A percentile compares a stretch with the other conserved stretches of the same genome.
Evolutionary conservation across 2,329 filamentous ascomycete genomes (phyloP).

Genomic region (Phyllosticta citriasiana): DNA sequence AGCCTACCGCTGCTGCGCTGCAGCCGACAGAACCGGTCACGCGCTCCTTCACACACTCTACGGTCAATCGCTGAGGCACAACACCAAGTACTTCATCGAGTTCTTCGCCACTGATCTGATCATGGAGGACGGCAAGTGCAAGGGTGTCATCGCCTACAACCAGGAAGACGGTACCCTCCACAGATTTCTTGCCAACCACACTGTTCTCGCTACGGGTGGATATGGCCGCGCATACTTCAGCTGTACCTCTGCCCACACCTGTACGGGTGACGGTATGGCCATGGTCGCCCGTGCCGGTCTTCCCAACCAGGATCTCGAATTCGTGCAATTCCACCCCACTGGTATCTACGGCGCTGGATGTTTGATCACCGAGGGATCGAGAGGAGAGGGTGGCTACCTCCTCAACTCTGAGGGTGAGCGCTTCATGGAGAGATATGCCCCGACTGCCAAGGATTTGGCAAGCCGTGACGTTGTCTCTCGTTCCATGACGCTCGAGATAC

Average conservation of each 20-base stretch:
- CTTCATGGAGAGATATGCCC: conserved; percentile 98
- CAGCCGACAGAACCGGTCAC: conserved; percentile 92
- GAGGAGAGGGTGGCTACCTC: conserved; percentile 96
- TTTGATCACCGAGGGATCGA: conserved; percentile 94
- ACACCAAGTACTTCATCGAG: conserved; percentile 99
- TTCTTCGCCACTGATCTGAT: conserved; percentile 95
- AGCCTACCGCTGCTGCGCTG: conserved; percentile 94
- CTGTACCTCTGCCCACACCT: conserved; percentile 96
- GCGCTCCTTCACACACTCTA: conserved; percentile 97
- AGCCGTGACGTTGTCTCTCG: conserved; percentile 93
- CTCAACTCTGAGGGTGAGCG: conserved; percentile 96
- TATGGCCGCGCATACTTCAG: conserved; percentile 98
- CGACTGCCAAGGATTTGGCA: conserved; percentile 95
- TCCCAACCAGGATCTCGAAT: conserved; percentile 98
- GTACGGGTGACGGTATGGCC: conserved; percentile 97
- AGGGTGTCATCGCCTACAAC: conserved; percentile 94
- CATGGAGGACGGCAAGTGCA: conserved; percentile 95
- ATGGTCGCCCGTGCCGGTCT: conserved; percentile 98
- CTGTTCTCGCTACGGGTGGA: conserved; percentile 90
- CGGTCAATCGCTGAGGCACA: conserved; percentile 91
- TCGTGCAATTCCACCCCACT: conserved; percentile 98
- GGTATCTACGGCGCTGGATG: conserved; percentile 98
- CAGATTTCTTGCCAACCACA: conserved; percentile 94
- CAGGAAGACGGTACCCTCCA: conserved; percentile 97
- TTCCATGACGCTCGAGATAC: conserved; percentile 97